phyloP scores from a whole-genome alignment of 129 eudicot genomes.

The Solidago caesia region DNA sequence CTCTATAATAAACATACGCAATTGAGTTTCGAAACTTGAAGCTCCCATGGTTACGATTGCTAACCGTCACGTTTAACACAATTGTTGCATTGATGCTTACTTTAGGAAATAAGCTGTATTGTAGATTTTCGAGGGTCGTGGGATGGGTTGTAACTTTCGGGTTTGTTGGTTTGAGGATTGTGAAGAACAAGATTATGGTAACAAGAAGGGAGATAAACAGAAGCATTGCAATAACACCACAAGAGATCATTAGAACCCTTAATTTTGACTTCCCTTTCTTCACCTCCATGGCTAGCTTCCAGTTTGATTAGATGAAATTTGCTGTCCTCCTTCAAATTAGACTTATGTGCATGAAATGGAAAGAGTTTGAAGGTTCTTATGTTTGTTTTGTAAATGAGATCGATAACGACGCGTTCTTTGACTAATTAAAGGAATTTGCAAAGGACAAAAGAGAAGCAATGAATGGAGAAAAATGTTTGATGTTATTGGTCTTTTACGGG shows the following conservation, averaged over 20 bases:
- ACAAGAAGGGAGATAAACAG: conserved; percentile 19
- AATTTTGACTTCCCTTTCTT: conserved; percentile 19
- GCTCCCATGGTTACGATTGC: conserved; percentile 29
- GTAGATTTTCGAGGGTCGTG: conserved; percentile 18
- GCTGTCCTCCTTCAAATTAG: not conserved
- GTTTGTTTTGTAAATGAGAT: not conserved
- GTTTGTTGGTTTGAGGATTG: conserved; percentile 26
- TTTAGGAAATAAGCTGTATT: conserved; percentile 10
- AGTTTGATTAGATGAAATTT: not conserved
- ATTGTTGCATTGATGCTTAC: conserved; percentile 32
- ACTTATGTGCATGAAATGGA: conserved; percentile 9
- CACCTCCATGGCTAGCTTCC: conserved; percentile 14
- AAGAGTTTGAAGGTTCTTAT: conserved; percentile 11
- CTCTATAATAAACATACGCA: conserved; percentile 26
- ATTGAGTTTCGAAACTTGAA: conserved; percentile 21
- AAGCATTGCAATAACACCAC: conserved; percentile 14
- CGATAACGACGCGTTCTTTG: not conserved
- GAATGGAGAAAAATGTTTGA: too few species aligned
- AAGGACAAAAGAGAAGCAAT: too few species aligned
- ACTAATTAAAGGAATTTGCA: too few species aligned
- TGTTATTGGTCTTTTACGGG: too few species aligned
- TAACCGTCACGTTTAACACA: conserved; percentile 27
- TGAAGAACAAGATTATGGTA: conserved; percentile 21
- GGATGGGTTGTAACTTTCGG: conserved; percentile 34
- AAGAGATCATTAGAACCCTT: conserved; percentile 23